Evolutionary conservation across 805 yeast species (phyloP).

Genomic region (Kluyveromyces siamensis): DNA sequence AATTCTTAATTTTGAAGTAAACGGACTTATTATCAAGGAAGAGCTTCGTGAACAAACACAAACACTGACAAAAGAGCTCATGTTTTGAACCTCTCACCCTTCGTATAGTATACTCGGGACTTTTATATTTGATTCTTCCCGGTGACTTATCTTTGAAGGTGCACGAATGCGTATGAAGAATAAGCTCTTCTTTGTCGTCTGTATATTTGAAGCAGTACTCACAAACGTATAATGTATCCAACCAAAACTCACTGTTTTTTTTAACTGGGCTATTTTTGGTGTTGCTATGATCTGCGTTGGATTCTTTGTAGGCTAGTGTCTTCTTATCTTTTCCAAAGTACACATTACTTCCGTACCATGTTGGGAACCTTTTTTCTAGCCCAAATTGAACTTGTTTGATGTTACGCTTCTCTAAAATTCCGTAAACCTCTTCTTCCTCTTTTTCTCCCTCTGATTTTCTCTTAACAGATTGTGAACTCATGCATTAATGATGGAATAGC

Average conservation of each 20-base stretch:
- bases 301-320: slow-evolving; percentile 36
- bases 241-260: slow-evolving; percentile 33
- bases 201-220: slow-evolving; percentile 80
- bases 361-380: slow-evolving; percentile 44
- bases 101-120: slow-evolving; percentile 46
- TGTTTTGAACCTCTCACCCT: slow-evolving; percentile 60
- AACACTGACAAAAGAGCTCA: slow-evolving; percentile 66
- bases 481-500: background rate
- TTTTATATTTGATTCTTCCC: slow-evolving; percentile 65
- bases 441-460: slow-evolving; percentile 17
- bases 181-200: slow-evolving; percentile 35
- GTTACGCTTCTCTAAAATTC: slow-evolving; percentile 53
- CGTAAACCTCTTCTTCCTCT: slow-evolving; percentile 39
- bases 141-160: slow-evolving; percentile 35
- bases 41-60: slow-evolving; percentile 78
- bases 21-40: slow-evolving; percentile 87
- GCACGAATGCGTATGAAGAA: slow-evolving; percentile 43
- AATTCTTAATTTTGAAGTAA: slow-evolving; percentile 67
- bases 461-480: slow-evolving; percentile 5
- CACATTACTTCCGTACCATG: slow-evolving; percentile 87
- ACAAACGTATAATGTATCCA: slow-evolving; percentile 61
- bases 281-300: slow-evolving; percentile 9
- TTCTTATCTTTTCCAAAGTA: slow-evolving; percentile 48
- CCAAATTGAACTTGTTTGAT: slow-evolving; percentile 63
- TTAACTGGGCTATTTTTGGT: slow-evolving; percentile 5